These are phyloP conservation scores for Amylocarpus encephaloides DNA, from an alignment of 2,329 filamentous ascomycete species.

Conservation along the genomic window DNA sequence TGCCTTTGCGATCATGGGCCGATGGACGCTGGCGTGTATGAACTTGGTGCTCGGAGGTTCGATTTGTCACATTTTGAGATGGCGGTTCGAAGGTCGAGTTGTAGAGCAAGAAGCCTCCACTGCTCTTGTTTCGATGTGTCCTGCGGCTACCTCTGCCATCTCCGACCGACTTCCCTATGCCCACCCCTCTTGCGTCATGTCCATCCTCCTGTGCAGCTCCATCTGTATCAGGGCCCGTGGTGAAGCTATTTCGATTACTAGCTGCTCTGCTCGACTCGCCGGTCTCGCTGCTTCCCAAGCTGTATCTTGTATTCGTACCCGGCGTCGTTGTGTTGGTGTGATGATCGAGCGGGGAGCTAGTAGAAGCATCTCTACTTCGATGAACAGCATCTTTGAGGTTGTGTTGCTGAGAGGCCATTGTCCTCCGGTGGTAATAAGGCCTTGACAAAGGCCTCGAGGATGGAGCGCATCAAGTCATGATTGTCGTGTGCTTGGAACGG, in stretches of 20 bases:
- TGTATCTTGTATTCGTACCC: constrained; percentile 26
- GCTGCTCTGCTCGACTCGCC: constrained; percentile 40
- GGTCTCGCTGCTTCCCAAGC: constrained; percentile 37
- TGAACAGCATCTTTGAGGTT: constrained; percentile 7
- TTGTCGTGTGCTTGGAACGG: neutral
- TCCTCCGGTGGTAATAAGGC: constrained; percentile 14
- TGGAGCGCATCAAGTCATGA: constrained; percentile 10
- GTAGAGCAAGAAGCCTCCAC: constrained; percentile 30
- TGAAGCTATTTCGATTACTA: constrained; percentile 26
- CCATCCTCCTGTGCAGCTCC: neutral
- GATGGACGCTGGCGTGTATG: constrained; percentile 16
- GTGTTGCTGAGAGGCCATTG: constrained; percentile 23
- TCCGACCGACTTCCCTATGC: constrained; percentile 7
- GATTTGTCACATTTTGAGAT: constrained; percentile 1
- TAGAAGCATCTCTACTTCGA: constrained; percentile 20
- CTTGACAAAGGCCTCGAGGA: constrained; percentile 9
- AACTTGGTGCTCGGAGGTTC: constrained; percentile 4
- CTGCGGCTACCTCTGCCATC: constrained; percentile 24
- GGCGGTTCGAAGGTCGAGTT: constrained; percentile 21
- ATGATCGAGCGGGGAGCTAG: constrained; percentile 20
- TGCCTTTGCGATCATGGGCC: constrained; percentile 24
- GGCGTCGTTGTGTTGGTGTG: constrained; percentile 21
- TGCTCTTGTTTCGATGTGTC: constrained; percentile 25
- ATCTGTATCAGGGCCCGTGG: constrained; percentile 6
- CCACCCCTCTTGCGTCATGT: constrained; percentile 1